Evolutionary conservation across 768 basidiomycete species (phyloP).

Genomic region (Hydnomerulius pinastri): DNA sequence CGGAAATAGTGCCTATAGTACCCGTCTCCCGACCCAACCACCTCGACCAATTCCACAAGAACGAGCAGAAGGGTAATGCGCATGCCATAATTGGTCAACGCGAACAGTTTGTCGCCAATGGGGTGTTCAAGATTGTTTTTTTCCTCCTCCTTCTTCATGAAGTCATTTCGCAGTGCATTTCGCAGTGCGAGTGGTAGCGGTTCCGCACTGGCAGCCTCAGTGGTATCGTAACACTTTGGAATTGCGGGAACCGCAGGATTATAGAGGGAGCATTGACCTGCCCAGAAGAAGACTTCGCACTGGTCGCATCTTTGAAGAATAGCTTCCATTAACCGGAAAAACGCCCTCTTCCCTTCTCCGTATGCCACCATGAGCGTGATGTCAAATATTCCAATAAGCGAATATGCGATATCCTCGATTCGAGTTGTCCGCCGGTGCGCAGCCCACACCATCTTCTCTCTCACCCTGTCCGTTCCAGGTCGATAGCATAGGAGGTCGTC

Average conservation of each 20-base stretch:
- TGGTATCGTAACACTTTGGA: conserved; percentile 9
- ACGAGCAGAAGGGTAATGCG: no score
- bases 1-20: no score
- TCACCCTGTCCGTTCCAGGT: conserved; percentile 3
- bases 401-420: conserved; percentile 20
- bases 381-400: conserved; percentile 18
- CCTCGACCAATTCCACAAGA: no score
- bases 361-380: conserved; percentile 15
- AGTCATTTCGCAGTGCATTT: no score
- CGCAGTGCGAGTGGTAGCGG: no score
- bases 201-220: conserved; percentile 17
- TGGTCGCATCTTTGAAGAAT: conserved; percentile 8
- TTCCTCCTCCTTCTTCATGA: neutral
- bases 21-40: no score
- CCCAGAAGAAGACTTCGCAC: conserved; percentile 11
- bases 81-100: conserved; percentile 10
- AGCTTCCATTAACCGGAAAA: conserved; percentile 12
- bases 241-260: conserved; percentile 2
- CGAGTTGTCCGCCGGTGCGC: conserved; percentile 19
- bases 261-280: conserved; percentile 1
- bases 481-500: conserved; percentile 4
- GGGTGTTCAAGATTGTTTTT: neutral
- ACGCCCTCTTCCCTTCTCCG: conserved; percentile 19
- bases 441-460: conserved; percentile 15
- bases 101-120: conserved; percentile 9